Base-by-base conservation (phyloP, 164 flowering plant genomes). In the Aristolochia californica region DNA sequence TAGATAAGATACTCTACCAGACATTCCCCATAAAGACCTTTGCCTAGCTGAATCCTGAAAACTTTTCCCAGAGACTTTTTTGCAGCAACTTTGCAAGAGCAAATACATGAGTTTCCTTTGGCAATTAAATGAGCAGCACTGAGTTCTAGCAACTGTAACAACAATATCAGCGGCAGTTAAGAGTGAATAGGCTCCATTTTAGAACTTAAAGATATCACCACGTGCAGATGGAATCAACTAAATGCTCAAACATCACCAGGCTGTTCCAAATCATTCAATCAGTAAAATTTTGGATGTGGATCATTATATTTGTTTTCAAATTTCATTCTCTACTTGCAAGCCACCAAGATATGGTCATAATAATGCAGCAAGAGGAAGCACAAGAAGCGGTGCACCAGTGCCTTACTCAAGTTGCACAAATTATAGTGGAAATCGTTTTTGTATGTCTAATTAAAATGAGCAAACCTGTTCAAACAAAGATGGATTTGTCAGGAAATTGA, bases 21-120 rank as follows among this genome's bases (percentile, higher is more conserved):
- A 70, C 98, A 91, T 56, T 87, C 88, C 48, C 98, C 98, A 69
- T 85, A 91, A 45, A 88, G 62, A 48, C 98, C 98, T 71, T 80
- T 74, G 30, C 98, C 98, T 61, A 91, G 55, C 27, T 74, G 71
- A 71, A 91, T 62, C 70, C 66, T 78, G 65, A 87, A 91, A 68
- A 74, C 68, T 53, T 80, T 84, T 53, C 75, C 75, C 59, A 91
- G 66, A 55, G 83, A 66, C 55, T 77, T 81, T 11, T 56, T 73
- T 62, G 86, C 95, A 66, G 85, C 82, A 66, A 55, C 66, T 68
- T 68, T 67, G 13, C 84, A 77, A 53, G 74, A 49, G 14, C 72
- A 62, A 34, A 74, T 66, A 55, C 62, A 59, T 16, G 77, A 66
- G 53, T 74, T 74, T 65, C 94, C 98, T 61, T 67, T 71, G 20